Base-by-base conservation (phyloP, 176 grass and related monocot species). In the Rhipidocladum racemiflorum region DNA sequence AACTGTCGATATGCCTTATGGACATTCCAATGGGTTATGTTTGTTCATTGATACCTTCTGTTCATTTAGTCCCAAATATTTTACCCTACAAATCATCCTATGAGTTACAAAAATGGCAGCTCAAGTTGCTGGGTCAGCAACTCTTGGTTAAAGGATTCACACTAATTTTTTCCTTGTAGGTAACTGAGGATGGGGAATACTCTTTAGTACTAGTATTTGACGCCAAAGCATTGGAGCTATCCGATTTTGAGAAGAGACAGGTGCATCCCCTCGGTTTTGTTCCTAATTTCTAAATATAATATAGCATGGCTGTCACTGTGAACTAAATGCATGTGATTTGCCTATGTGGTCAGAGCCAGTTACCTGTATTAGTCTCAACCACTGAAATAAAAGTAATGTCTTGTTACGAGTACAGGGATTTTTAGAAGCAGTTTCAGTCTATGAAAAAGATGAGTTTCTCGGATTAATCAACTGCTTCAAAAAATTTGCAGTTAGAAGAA, bases 231-330 rank as follows among this genome's bases (percentile, higher is more conserved):
- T 77, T 91, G 51, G 7, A 87, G 81, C 49, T 87, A 25, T 84
- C 89, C 39, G 85, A 91, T 87, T 91, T 87, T 85, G 89, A 91
- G 64, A 87, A 85, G 77, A 87, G 89, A 87, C 85, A 91, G 89
- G 89, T 91, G 50, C 53, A 68, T 65, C 43, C 14, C 61, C 54
- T 70, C 61, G 43, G 82, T 78, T 79, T 68, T 14, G 16, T 80
- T 51, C 29, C 21, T 4, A 34, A 54, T 71, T 61, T 82, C 18
- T 61, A 35, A 12, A 75, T 74, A 62, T 20, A 66, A 55, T 54
- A 21, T 53, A 65, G 16, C 13, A 38, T 15, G 21, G 11, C 34
- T 59, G 13, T n/a, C 42, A 74, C 15, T 74, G 56, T 49, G 8
- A 70, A 53, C 8, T 39, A 17, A 25, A 64, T 73, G 15, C 29